Percentiles rank a stretch among this genome's conserved stretches.
phyloP scores from a whole-genome alignment of 2,329 filamentous ascomycete genomes.

The Paraconiothyrium brasiliense region DNA sequence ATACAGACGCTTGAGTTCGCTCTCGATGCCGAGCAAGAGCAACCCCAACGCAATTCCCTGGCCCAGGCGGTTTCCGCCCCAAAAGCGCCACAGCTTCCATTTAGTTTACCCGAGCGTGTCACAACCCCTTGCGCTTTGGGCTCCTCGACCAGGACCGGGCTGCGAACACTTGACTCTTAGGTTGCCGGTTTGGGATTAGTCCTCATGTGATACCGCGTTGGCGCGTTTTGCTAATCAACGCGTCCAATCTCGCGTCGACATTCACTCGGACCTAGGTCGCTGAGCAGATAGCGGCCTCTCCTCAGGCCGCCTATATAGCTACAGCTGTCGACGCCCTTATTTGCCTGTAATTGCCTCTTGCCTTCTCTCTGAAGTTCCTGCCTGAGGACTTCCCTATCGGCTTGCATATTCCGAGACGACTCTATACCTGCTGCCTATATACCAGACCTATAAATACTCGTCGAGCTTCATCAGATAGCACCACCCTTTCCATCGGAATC shows the following conservation, averaged over 20 bases:
- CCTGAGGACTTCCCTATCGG: constrained; percentile 37
- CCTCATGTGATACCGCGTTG: constrained; percentile 51
- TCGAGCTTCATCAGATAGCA: constrained; percentile 27
- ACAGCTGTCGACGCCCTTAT: constrained; percentile 33
- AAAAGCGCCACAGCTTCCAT: constrained; percentile 35
- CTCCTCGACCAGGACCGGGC: constrained; percentile 32
- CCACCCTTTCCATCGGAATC: constrained; percentile 17
- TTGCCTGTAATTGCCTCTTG: constrained; percentile 40
- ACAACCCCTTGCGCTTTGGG: constrained; percentile 39
- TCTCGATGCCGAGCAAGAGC: neutral
- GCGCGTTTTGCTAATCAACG: constrained; percentile 38
- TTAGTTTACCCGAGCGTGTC: constrained; percentile 38
- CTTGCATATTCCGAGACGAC: constrained; percentile 32
- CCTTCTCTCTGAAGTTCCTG: constrained; percentile 38
- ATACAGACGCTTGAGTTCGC: neutral
- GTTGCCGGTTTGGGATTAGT: constrained; percentile 28
- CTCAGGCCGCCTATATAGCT: constrained; percentile 46
- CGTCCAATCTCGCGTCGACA: constrained; percentile 47
- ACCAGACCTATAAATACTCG: constrained; percentile 39
- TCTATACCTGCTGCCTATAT: constrained; percentile 44
- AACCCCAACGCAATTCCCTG: neutral
- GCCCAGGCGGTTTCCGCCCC: constrained; percentile 14
- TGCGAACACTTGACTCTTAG: constrained; percentile 39
- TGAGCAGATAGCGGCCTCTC: constrained; percentile 45
- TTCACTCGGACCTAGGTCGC: constrained; percentile 34